Evolutionary conservation across 352 stramenopile species (phyloP).

Genomic region (Globisporangium emineosum): DNA sequence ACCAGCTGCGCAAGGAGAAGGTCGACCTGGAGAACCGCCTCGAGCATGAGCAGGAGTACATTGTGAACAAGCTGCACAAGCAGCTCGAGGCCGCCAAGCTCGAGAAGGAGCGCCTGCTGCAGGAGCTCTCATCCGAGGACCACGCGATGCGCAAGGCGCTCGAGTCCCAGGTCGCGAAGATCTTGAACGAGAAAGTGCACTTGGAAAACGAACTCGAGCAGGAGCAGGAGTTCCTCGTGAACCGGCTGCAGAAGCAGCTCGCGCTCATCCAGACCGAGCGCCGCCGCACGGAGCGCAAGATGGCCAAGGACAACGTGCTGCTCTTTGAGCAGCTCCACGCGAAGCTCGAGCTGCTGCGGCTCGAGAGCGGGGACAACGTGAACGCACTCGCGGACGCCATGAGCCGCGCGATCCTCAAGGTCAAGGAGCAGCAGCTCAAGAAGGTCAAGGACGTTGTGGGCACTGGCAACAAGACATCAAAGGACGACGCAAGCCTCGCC

Average conservation of each 20-base stretch:
- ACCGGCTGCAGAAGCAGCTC: slow-evolving; percentile 83
- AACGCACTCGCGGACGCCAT: slow-evolving; percentile 64
- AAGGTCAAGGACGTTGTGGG: slow-evolving; percentile 32
- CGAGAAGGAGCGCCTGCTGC: slow-evolving; percentile 69
- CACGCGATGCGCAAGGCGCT: slow-evolving; percentile 57
- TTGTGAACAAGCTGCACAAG: slow-evolving; percentile 90
- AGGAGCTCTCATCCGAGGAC: slow-evolving; percentile 69
- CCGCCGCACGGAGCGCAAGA: slow-evolving; percentile 66
- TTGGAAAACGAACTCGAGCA: slow-evolving; percentile 87
- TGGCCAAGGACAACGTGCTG: slow-evolving; percentile 68
- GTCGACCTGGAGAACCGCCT: slow-evolving; percentile 91
- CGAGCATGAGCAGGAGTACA: slow-evolving; percentile 90
- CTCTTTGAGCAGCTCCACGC: slow-evolving; percentile 68
- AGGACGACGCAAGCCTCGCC: slow-evolving; percentile 66
- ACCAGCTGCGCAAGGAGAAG: slow-evolving; percentile 85
- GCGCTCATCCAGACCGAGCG: slow-evolving; percentile 63
- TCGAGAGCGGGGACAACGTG: slow-evolving; percentile 55
- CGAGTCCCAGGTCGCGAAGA: slow-evolving; percentile 78
- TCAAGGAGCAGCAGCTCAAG: slow-evolving; percentile 56
- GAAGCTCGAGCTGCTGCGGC: slow-evolving; percentile 54
- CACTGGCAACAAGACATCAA: slow-evolving; percentile 31
- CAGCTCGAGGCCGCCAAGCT: slow-evolving; percentile 67
- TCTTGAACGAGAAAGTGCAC: slow-evolving; percentile 80
- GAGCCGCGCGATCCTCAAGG: slow-evolving; percentile 35
- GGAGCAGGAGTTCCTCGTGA: slow-evolving; percentile 87